These are phyloP conservation scores for Hymenoscyphus occultus DNA, from an alignment of 2,329 filamentous ascomycete species.

Conservation along the genomic window DNA sequence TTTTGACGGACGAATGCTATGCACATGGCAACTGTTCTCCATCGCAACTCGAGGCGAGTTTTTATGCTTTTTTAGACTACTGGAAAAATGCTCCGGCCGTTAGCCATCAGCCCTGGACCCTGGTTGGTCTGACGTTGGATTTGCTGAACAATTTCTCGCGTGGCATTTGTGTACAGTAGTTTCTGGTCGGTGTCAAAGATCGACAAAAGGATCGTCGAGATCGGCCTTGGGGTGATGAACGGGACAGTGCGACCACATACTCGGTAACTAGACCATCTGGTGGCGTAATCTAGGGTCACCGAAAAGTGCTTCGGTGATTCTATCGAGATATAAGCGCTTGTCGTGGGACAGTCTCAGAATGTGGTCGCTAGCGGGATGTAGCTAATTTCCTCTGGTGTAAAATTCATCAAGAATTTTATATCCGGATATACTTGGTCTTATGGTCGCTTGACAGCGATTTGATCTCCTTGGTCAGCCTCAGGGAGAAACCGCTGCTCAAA, in stretches of 20 bases:
- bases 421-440: no score
- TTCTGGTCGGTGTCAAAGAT: constrained; percentile 2
- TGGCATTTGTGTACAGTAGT: neutral
- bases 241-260: neutral
- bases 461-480: no score
- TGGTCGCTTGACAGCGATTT: no score
- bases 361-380: neutral
- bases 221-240: neutral
- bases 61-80: neutral
- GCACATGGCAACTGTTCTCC: neutral
- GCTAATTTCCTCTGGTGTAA: neutral
- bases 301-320: neutral
- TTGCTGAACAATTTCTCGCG: neutral
- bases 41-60: neutral
- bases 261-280: neutral
- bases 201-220: neutral
- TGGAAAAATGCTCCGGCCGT: neutral
- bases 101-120: neutral
- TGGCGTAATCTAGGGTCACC: neutral
- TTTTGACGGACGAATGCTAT: neutral
- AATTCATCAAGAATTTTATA: neutral
- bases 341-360: neutral
- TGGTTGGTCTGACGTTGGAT: neutral
- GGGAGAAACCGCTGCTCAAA: no score
- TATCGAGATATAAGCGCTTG: neutral